Evolutionary conservation across 352 stramenopile genomes (phyloP).

Genomic region (Pythium grandisporangium): DNA sequence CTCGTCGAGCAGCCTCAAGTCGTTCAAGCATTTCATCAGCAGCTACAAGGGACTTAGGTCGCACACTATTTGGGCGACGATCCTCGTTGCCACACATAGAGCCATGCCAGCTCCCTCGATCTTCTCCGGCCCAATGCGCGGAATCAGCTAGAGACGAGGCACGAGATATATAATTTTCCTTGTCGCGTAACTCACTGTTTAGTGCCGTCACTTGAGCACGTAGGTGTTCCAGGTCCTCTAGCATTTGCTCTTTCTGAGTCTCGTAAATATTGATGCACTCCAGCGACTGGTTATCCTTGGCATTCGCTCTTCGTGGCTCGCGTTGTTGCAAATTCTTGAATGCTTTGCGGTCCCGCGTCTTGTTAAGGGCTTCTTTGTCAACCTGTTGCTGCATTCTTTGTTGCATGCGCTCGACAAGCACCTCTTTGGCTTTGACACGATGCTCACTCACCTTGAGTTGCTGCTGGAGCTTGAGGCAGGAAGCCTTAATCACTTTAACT

Average conservation of each 20-base stretch:
- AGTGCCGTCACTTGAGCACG: constrained; percentile 47
- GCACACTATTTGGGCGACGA: not conserved
- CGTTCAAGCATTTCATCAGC: constrained; percentile 59
- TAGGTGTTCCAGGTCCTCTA: constrained; percentile 61
- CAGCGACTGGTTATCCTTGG: constrained; percentile 50
- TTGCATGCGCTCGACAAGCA: constrained; percentile 71
- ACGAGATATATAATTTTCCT: constrained; percentile 61
- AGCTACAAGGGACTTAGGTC: not conserved
- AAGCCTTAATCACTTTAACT: constrained; percentile 49
- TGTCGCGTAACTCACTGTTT: constrained; percentile 68
- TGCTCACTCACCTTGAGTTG: constrained; percentile 84
- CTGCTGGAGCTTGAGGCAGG: constrained; percentile 60
- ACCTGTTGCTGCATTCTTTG: constrained; percentile 73
- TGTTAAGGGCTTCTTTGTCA: constrained; percentile 61
- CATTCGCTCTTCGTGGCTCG: constrained; percentile 42
- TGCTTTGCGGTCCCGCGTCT: constrained; percentile 35
- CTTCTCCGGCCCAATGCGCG: not conserved
- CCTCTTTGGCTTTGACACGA: constrained; percentile 80
- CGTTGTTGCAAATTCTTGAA: constrained; percentile 64
- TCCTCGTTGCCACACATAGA: not conserved
- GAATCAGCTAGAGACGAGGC: constrained; percentile 4
- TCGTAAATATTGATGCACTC: constrained; percentile 69
- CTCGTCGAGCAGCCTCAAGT: constrained; percentile 56
- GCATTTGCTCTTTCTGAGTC: constrained; percentile 56
- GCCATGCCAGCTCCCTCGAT: not conserved